Evolutionary conservation across 768 basidiomycete genomes (phyloP).

Genomic region (Amanita muscaria): DNA sequence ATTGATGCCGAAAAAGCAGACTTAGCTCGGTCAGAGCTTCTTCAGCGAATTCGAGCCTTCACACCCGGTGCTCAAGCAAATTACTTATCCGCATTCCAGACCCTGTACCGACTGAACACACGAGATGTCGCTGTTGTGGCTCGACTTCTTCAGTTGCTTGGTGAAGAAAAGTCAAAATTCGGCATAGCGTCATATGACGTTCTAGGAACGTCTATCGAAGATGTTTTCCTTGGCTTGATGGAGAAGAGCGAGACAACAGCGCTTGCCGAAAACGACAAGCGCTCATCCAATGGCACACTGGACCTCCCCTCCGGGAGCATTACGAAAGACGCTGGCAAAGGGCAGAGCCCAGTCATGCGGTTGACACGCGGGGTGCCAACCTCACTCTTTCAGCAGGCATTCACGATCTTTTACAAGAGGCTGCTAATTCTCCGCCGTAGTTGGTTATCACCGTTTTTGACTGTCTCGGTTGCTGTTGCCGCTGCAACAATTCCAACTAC

Average conservation of each 20-base stretch:
- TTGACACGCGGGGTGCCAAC: slow-evolving; percentile 44
- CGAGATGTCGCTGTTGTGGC: slow-evolving; percentile 49
- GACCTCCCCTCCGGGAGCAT: no score
- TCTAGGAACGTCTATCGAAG: slow-evolving; percentile 68
- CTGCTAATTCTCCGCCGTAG: slow-evolving; percentile 51
- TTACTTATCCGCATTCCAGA: slow-evolving; percentile 32
- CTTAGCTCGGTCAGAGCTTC: slow-evolving; percentile 23
- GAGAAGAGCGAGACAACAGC: slow-evolving; percentile 25
- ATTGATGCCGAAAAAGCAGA: slow-evolving; percentile 20
- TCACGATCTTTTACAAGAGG: slow-evolving; percentile 71
- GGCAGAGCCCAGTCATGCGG: slow-evolving; percentile 22
- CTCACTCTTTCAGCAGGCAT: slow-evolving; percentile 54
- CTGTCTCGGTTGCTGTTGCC: slow-evolving; percentile 44
- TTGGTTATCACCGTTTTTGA: slow-evolving; percentile 58
- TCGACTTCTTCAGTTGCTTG: slow-evolving; percentile 45
- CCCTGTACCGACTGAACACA: slow-evolving; percentile 49
- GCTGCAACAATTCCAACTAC: slow-evolving; percentile 62
- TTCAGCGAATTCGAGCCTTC: slow-evolving; percentile 32
- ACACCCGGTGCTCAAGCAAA: slow-evolving; percentile 38
- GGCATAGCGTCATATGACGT: slow-evolving; percentile 52
- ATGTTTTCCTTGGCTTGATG: slow-evolving; percentile 75
- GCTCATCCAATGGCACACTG: neutral
- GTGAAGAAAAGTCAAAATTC: slow-evolving; percentile 30
- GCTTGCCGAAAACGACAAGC: slow-evolving; percentile 15
- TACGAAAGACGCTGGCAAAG: no score